Evolutionary conservation across 306 rosid species (phyloP).

Genomic region (Vigna radiata): DNA sequence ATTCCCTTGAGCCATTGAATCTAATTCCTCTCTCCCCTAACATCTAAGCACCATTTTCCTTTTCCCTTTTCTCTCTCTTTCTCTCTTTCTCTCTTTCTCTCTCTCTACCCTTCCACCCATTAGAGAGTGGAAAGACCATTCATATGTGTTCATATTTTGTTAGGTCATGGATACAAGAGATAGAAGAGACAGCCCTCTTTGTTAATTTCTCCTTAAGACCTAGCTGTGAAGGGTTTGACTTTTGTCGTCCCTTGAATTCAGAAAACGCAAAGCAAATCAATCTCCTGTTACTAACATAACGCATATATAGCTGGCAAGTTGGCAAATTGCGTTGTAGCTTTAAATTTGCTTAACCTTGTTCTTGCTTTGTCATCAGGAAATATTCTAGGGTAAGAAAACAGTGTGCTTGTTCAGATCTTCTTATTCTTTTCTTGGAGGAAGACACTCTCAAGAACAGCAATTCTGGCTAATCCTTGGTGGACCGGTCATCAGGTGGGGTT

Average conservation of each 20-base stretch:
- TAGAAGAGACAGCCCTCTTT: not conserved
- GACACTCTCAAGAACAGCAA: slow-evolving; percentile 28
- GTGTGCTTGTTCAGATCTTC: not conserved
- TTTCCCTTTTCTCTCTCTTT: not conserved
- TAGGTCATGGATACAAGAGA: slow-evolving; percentile 30
- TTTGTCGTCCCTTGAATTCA: slow-evolving; percentile 33
- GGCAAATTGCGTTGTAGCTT: slow-evolving; percentile 23
- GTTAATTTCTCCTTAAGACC: slow-evolving; percentile 16
- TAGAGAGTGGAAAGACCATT: not conserved
- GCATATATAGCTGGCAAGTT: not conserved
- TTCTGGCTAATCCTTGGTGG: slow-evolving; percentile 99
- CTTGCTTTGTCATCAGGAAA: not conserved
- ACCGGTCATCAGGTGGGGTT: slow-evolving; percentile 74
- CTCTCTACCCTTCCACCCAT: slow-evolving; percentile 10
- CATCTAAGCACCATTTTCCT: slow-evolving; percentile 36
- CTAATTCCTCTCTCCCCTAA: slow-evolving; percentile 54
- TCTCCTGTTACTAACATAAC: not conserved
- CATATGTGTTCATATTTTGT: not conserved
- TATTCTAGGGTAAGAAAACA: not conserved
- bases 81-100: not conserved
- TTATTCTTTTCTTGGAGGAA: not conserved
- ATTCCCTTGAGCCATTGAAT: slow-evolving; percentile 57
- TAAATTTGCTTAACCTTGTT: slow-evolving; percentile 7
- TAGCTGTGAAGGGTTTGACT: slow-evolving; percentile 45
- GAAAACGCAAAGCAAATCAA: slow-evolving; percentile 10